Evolutionary conservation across 2,329 filamentous ascomycete genomes (phyloP).

Genomic region (Colletotrichum higginsianum): DNA sequence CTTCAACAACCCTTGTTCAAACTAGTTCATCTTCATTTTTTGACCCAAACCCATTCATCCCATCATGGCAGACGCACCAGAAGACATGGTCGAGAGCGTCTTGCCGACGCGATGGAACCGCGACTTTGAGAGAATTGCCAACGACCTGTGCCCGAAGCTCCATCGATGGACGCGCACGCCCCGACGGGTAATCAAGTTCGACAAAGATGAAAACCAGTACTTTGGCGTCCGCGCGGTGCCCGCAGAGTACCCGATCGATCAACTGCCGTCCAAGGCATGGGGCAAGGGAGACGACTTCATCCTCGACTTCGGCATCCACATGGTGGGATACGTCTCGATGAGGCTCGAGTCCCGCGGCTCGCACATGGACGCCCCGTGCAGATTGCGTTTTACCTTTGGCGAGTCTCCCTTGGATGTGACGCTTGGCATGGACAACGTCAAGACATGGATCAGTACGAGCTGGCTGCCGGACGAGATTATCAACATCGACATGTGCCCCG

Average conservation of each 20-base stretch:
- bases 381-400: constrained; percentile 54
- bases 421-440: constrained; percentile 49
- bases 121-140: constrained; percentile 27
- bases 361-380: constrained; percentile 54
- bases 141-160: constrained; percentile 37
- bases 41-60: not conserved
- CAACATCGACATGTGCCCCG: constrained; percentile 53
- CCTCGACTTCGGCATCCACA: constrained; percentile 52
- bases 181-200: constrained; percentile 45
- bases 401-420: constrained; percentile 56
- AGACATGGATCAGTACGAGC: constrained; percentile 56
- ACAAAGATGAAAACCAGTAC: constrained; percentile 42
- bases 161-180: constrained; percentile 41
- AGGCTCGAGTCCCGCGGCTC: constrained; percentile 47
- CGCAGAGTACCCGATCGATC: constrained; percentile 39
- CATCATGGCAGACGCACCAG: constrained; percentile 32
- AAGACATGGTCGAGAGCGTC: constrained; percentile 33
- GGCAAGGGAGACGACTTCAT: constrained; percentile 49
- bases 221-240: constrained; percentile 44
- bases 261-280: constrained; percentile 45
- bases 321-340: constrained; percentile 52
- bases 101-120: constrained; percentile 36
- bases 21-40: not conserved
- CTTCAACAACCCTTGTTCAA: not conserved
- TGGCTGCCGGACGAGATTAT: constrained; percentile 56